These are phyloP conservation scores for Chenopodium quinoa DNA, from an alignment of 148 eudicot species.

Conservation along the genomic window DNA sequence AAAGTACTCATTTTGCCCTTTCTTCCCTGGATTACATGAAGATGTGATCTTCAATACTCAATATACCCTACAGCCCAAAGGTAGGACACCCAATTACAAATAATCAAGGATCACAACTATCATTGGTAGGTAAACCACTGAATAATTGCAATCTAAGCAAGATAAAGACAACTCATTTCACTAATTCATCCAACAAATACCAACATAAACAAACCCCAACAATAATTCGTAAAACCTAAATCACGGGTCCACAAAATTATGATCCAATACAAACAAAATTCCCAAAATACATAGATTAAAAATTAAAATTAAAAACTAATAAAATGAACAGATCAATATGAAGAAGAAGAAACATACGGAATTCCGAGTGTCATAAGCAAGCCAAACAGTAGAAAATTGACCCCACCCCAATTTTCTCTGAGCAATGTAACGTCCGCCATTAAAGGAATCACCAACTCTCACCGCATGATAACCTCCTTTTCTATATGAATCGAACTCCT, in stretches of 20 bases:
- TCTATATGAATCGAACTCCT: conserved; percentile 70
- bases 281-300: not conserved
- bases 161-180: conserved; percentile 17
- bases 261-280: conserved; percentile 4
- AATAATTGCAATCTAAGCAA: conserved; percentile 27
- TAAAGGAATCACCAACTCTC: conserved; percentile 71
- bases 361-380: conserved; percentile 67
- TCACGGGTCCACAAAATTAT: conserved; percentile 12
- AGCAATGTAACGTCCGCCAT: conserved; percentile 74
- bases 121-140: conserved; percentile 11
- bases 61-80: conserved; percentile 6
- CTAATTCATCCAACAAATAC: conserved; percentile 15
- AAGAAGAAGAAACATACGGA: conserved; percentile 41
- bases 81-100: not conserved
- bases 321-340: not conserved
- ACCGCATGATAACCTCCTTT: conserved; percentile 95
- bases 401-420: conserved; percentile 94
- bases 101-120: not conserved
- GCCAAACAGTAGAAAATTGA: conserved; percentile 93
- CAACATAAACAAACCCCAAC: conserved; percentile 14
- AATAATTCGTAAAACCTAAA: conserved; percentile 6
- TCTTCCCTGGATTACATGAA: not conserved
- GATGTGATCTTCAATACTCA: conserved; percentile 8
- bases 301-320: not conserved
- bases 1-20: not conserved